These are phyloP conservation scores for Phialophora tarda DNA, from an alignment of 2,329 filamentous ascomycete species.

Conservation along the genomic window DNA sequence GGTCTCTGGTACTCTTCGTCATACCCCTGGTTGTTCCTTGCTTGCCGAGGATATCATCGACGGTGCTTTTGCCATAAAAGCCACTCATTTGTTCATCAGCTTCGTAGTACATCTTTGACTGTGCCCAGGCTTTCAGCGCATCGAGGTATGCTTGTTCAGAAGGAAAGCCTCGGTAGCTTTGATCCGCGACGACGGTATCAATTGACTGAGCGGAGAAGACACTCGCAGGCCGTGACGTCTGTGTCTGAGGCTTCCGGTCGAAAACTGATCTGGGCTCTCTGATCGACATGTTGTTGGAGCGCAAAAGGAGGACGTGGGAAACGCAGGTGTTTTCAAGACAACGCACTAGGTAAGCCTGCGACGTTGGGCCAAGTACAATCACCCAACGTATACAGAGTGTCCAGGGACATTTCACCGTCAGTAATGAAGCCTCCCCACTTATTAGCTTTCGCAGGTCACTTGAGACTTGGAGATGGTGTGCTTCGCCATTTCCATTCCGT, in stretches of 20 bases:
- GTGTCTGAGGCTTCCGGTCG: slow-evolving; percentile 27
- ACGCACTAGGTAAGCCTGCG: not conserved
- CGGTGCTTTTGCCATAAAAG: slow-evolving; percentile 34
- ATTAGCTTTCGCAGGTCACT: not conserved
- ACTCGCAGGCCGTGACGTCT: slow-evolving; percentile 44
- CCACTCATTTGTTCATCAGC: slow-evolving; percentile 26
- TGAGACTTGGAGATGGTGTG: not conserved
- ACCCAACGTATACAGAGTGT: not conserved
- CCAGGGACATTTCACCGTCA: not conserved
- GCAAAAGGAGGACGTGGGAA: not conserved
- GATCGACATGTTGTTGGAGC: slow-evolving; percentile 11
- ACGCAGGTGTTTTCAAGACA: not conserved
- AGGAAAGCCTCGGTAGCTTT: slow-evolving; percentile 30
- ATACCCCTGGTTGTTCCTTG: slow-evolving; percentile 9
- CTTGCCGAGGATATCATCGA: slow-evolving; percentile 26
- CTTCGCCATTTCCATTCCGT: not conserved
- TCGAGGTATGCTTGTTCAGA: slow-evolving; percentile 33
- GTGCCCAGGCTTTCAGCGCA: slow-evolving; percentile 30
- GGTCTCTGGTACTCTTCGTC: slow-evolving; percentile 8
- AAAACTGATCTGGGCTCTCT: slow-evolving; percentile 13
- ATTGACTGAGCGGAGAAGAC: slow-evolving; percentile 62
- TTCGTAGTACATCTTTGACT: slow-evolving; percentile 30
- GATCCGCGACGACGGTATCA: slow-evolving; percentile 31
- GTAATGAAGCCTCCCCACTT: not conserved
- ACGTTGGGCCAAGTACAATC: not conserved